Base-by-base conservation (phyloP, 2,329 filamentous ascomycete species). In the Pseudogymnoascus sp. region DNA sequence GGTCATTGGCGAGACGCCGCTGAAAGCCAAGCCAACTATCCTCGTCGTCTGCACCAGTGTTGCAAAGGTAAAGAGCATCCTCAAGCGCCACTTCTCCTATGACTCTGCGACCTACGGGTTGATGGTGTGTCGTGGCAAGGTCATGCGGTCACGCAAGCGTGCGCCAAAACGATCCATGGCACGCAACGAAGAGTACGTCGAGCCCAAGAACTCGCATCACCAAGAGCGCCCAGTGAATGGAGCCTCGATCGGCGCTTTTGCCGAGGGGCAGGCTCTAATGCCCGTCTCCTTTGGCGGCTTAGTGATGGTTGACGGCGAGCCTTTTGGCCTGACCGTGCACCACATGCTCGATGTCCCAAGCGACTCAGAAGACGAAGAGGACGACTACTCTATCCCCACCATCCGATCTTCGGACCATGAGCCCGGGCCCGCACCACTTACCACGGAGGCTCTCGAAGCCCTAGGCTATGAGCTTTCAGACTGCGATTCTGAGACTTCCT, bases 301-400 rank as follows among this genome's bases (percentile, higher is more conserved):
- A 3, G 86, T 97, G 42, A 78, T 95, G 34, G 86, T 97, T 1
- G 92, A 97, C 71, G 86, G 89, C 63, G 87, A 89, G 73, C 85
- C 90, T 0, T 95, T 92, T 70, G 93, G 93, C 11, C 95, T 97
- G 90, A 97, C 91, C 21, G 93, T 97, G 0, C 93, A 97, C 71
- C 93, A 97, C 74, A 93, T 97, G 86, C 84, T 97, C 2, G 93
- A 97, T 78, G 84, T 87, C 64, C 84, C 84, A 1, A 83, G 84
- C 3, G 75, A 76, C 21, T 70, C 69, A 5, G 66, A 81, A 73
- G 75, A 82, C 70, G 37, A 74, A 70, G 63, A 73, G 69, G 68
- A 71, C 3, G 34, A 53, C 4, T 62, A 34, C 36, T 46, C 60
- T n/a, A 7, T 16, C 1, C 42, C 60, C 12, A 62, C 60, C 21